Evolutionary conservation across 768 basidiomycete genomes (phyloP).

Genomic region (Mycena metata): DNA sequence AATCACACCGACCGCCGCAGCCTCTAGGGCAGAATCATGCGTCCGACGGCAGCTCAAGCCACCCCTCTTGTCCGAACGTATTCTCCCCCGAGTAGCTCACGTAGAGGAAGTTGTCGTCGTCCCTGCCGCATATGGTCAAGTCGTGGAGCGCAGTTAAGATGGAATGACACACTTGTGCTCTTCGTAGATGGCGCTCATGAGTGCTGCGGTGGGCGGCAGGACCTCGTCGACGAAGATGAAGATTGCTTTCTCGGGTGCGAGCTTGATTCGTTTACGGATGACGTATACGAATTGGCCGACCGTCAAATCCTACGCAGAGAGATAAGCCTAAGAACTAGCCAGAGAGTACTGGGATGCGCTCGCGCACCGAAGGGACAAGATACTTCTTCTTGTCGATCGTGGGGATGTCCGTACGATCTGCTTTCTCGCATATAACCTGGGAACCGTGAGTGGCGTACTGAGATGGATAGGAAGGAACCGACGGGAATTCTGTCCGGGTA

Average conservation of each 20-base stretch:
- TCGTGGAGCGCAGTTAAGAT: slow-evolving; percentile 7
- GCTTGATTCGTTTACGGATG: slow-evolving; percentile 99
- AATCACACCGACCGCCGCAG: slow-evolving; percentile 41
- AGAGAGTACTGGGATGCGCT: slow-evolving; percentile 14
- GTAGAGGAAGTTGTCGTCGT: slow-evolving; percentile 99
- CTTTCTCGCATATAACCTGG: slow-evolving; percentile 99
- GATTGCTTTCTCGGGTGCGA: slow-evolving; percentile 99
- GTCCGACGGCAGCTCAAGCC: slow-evolving; percentile 61
- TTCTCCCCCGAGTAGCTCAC: slow-evolving; percentile 99
- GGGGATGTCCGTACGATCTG: slow-evolving; percentile 97
- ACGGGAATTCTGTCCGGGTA: slow-evolving; percentile 99
- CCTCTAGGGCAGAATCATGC: slow-evolving; percentile 51
- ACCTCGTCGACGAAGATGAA: slow-evolving; percentile 99
- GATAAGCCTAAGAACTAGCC: slow-evolving; percentile 12
- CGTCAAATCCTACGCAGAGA: slow-evolving; percentile 81
- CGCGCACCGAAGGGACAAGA: slow-evolving; percentile 91
- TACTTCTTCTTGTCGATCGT: slow-evolving; percentile 99
- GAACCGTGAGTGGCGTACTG: slow-evolving; percentile 33
- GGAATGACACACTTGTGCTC: slow-evolving; percentile 91
- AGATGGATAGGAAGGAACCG: slow-evolving; percentile 49
- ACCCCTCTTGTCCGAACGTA: slow-evolving; percentile 80
- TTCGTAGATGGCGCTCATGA: slow-evolving; percentile 99
- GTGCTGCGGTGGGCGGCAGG: slow-evolving; percentile 95
- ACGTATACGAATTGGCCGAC: slow-evolving; percentile 99
- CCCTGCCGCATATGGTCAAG: slow-evolving; percentile 67